Evolutionary conservation across 345 rosid genomes (phyloP), one percentile per base, ranked within the genome.

Genomic region (Gossypium turneri): DNA sequence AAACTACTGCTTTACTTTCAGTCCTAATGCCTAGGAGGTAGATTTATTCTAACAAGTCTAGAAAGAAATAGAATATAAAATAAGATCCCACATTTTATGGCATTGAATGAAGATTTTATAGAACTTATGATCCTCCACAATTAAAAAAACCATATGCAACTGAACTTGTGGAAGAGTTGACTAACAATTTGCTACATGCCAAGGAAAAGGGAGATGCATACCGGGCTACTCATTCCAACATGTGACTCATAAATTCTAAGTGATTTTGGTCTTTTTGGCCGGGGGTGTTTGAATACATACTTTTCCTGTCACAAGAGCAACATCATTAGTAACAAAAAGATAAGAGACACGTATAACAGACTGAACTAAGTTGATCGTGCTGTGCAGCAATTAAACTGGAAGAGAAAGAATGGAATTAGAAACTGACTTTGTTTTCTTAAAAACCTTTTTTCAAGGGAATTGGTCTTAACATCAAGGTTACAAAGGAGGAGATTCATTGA

Each of bases 151-250:
- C 56, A 67, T 20, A 55, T 16, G 2, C 57, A 76, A 25, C 25
- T 8, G 7, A 41, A 15, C 50, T 52, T 16, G 8, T 9, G 24
- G 43, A 17, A 65, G 17, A 17, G 12, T 43, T 12, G 4, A 24
- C 19, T 44, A 55, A 75, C 61, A 68, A 63, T 13, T 73, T 44
- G 29, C 43, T 22, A 65, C 16, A 76, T 19, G 53, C 74, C 52
- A 72, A 68, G 74, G 52, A 52, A 76, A 82, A 78, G 67, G 34
- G 71, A 79, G 88, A 81, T 67, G 67, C 89, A 64, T 56, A 94
- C 98, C 84, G 87, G 84, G 85, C 97, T 94, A 84, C 99, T 94
- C 99, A 94, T 94, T 79, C 99, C 99, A 34, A 94, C 93, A 84
- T 94, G 99, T 53, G 98, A 81, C 85, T 94, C 99, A 60, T 94